These are phyloP conservation scores for Cystobasidium onofrii DNA, from an alignment of 768 basidiomycete genomes.

Conservation along the genomic window DNA sequence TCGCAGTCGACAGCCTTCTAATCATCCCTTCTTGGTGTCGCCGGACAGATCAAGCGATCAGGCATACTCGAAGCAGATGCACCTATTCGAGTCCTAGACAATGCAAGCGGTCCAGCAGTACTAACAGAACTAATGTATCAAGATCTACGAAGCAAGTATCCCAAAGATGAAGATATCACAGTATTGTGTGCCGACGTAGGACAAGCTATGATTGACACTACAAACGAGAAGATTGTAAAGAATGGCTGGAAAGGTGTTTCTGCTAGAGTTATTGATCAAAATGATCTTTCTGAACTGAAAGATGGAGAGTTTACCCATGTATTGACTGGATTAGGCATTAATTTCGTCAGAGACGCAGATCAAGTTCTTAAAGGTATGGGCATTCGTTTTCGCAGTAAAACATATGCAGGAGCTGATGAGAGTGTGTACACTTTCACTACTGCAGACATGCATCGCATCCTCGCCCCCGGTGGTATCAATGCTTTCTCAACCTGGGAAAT, in stretches of 20 bases:
- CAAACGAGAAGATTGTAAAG: background rate
- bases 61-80: background rate
- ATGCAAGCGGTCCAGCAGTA: background rate
- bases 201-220: background rate
- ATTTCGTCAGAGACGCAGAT: constrained; percentile 2
- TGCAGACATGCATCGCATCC: constrained; percentile 21
- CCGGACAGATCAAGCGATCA: background rate
- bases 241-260: constrained; percentile 6
- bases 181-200: background rate
- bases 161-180: background rate
- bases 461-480: constrained; percentile 25
- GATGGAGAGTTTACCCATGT: constrained; percentile 3
- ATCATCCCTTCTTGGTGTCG: too few relatives aligned
- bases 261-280: background rate
- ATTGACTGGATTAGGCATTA: constrained; percentile 8
- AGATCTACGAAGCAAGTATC: background rate
- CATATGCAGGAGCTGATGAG: background rate
- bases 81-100: background rate
- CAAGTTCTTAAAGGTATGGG: background rate
- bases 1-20: too few relatives aligned
- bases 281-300: background rate
- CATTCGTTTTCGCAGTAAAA: background rate
- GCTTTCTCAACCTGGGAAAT: constrained; percentile 26
- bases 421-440: background rate
- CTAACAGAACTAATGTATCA: background rate